Percentiles rank a stretch among this genome's conserved stretches.
Evolutionary conservation across 2,329 filamentous ascomycete species (phyloP).

Genomic region (Fusarium sp.): DNA sequence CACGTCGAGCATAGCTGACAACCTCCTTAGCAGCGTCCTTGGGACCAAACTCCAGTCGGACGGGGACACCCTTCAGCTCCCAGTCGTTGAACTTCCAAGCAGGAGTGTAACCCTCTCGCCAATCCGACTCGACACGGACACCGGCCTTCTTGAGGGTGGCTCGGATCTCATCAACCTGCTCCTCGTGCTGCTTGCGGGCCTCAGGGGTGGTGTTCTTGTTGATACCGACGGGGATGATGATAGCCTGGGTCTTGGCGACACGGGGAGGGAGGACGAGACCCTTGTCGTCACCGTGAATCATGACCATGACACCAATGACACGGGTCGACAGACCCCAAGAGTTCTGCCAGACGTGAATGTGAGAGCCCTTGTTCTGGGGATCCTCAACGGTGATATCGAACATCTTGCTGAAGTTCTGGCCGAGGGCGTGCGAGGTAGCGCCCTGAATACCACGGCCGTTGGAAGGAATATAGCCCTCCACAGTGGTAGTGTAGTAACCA

Average conservation of each 20-base stretch:
- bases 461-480: constrained; percentile 95
- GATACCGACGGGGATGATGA: constrained; percentile 93
- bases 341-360: constrained; percentile 96
- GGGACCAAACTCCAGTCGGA: constrained; percentile 94
- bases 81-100: constrained; percentile 99
- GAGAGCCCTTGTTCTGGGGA: constrained; percentile 81
- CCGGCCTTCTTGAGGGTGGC: constrained; percentile 76
- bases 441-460: constrained; percentile 98
- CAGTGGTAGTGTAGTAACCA: constrained; percentile 95
- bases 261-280: constrained; percentile 93
- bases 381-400: constrained; percentile 98
- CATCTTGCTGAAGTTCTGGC: constrained; percentile 99
- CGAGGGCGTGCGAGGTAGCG: constrained; percentile 92
- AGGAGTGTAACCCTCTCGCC: constrained; percentile 90
- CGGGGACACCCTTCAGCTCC: constrained; percentile 95
- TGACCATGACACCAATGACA: constrained; percentile 98
- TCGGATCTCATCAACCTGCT: constrained; percentile 79
- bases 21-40: constrained; percentile 90
- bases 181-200: constrained; percentile 80
- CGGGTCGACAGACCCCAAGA: constrained; percentile 98
- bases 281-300: constrained; percentile 97
- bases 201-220: constrained; percentile 88
- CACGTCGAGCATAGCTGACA: constrained; percentile 87
- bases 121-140: constrained; percentile 83
- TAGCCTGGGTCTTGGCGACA: constrained; percentile 85